Evolutionary conservation across 2,329 filamentous ascomycete genomes (phyloP), one percentile per base, ranked within the genome.

Genomic region (Hypomyces rosellus): DNA sequence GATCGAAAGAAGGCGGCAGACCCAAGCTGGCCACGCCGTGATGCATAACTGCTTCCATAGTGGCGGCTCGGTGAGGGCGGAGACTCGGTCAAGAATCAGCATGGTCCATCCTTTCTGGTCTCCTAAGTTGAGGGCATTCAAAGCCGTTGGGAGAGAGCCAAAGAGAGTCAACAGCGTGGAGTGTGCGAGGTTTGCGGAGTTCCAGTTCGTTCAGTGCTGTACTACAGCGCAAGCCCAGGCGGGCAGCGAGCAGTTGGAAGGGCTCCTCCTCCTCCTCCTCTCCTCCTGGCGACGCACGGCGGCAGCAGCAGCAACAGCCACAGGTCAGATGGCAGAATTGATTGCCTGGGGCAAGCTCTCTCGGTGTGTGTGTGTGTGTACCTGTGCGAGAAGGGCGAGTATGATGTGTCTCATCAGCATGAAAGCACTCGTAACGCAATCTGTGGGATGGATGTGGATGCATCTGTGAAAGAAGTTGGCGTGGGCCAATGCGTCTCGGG

Each of bases 31-130:
- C 40, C 38, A 41, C 39, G 41, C 15, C 37, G 22, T 39, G 41
- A 39, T 42, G 49, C 37, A 47, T 38, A 40, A 55, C 53, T 34
- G 51, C 49, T 46, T 58, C 57, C 57, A 58, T 58, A 42, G 50
- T 48, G 45, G 52, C 51, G 30, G 46, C 50, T 55, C 53, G 43
- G 50, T 51, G 22, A 43, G 34, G 40, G 37, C 39, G 34, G 51
- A 48, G 42, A 20, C 45, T 49, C 41, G 53, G 40, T 54, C 45
- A 51, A 46, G 51, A 51, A 49, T 50, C 39, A 53, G 46, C 51
- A 48, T 56, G 48, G 54, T 54, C 54, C 53, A 55, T 55, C 36
- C 48, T 53, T 55, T 34, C 20, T 41, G 37, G 34, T 46, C 15
- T 30, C 36, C 40, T 40, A 36, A 22, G 22, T 48, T 41, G 45